These are phyloP conservation scores for Kodamaea arcana DNA, from an alignment of 1,139 yeast genomes.

Conservation along the genomic window DNA sequence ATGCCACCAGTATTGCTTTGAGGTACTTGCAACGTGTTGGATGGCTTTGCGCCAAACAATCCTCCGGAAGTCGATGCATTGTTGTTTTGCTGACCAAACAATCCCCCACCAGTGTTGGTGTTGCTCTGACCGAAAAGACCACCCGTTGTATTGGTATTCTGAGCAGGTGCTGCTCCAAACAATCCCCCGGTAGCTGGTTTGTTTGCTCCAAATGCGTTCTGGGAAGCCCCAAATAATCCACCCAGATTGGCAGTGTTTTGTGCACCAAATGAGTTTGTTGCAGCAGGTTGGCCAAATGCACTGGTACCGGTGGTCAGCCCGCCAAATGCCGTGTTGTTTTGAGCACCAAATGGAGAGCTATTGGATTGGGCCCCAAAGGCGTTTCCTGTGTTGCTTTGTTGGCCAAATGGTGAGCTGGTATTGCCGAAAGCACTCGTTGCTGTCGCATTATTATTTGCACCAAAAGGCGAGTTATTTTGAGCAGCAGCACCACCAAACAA, in stretches of 20 bases:
- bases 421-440: constrained; percentile 6
- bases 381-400: constrained; percentile 15
- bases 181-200: constrained; percentile 23
- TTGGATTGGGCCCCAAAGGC: constrained; percentile 17
- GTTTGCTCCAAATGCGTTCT: constrained; percentile 12
- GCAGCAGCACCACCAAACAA: constrained; percentile 13
- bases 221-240: constrained; percentile 22
- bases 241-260: constrained; percentile 19
- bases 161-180: constrained; percentile 22
- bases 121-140: constrained; percentile 18
- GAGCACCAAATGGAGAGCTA: constrained; percentile 19
- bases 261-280: constrained; percentile 9
- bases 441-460: constrained; percentile 14
- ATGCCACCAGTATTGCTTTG: constrained; percentile 13
- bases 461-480: constrained; percentile 9
- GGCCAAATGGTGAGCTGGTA: constrained; percentile 15
- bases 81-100: constrained; percentile 26
- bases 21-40: constrained; percentile 26
- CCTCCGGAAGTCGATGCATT: constrained; percentile 11
- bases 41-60: constrained; percentile 12
- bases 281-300: constrained; percentile 15
- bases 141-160: constrained; percentile 10
- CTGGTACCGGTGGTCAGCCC: constrained; percentile 18
- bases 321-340: constrained; percentile 13
- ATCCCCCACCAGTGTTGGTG: constrained; percentile 22